Evolutionary conservation across 2,329 filamentous ascomycete genomes (phyloP).

Genomic region (Beauveria sp.): DNA sequence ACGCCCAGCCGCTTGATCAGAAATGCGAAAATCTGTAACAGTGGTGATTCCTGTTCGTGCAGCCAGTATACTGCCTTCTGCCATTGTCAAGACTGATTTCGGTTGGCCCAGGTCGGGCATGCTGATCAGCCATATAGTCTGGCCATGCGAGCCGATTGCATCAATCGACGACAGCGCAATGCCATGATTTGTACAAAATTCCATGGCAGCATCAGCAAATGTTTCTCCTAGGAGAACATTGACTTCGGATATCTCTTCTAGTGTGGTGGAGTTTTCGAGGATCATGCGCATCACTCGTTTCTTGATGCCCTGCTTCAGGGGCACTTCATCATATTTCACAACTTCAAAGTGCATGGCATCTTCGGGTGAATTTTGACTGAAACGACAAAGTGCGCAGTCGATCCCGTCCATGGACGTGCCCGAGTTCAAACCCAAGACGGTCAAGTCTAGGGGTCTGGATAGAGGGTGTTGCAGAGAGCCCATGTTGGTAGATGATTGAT

Average conservation of each 20-base stretch:
- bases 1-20: conserved; percentile 44
- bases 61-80: conserved; percentile 48
- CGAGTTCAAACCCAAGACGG: conserved; percentile 42
- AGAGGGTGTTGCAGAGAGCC: background rate
- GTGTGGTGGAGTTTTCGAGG: conserved; percentile 42
- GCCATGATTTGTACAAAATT: conserved; percentile 38
- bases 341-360: conserved; percentile 48
- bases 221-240: conserved; percentile 50
- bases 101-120: conserved; percentile 42
- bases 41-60: conserved; percentile 49
- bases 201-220: conserved; percentile 43
- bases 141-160: conserved; percentile 48
- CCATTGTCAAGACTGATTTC: conserved; percentile 46
- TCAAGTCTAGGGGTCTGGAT: conserved; percentile 35
- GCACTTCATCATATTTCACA: conserved; percentile 49
- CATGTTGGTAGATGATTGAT: background rate
- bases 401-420: conserved; percentile 51
- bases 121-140: conserved; percentile 49
- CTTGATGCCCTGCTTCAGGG: conserved; percentile 45
- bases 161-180: conserved; percentile 41
- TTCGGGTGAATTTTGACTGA: conserved; percentile 43
- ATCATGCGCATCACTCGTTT: conserved; percentile 51
- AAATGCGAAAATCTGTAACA: conserved; percentile 49
- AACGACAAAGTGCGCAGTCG: conserved; percentile 50
- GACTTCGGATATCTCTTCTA: conserved; percentile 46